phyloP scores from a whole-genome alignment of 108 stramenopile species.

The Discostella pseudostelligera region DNA sequence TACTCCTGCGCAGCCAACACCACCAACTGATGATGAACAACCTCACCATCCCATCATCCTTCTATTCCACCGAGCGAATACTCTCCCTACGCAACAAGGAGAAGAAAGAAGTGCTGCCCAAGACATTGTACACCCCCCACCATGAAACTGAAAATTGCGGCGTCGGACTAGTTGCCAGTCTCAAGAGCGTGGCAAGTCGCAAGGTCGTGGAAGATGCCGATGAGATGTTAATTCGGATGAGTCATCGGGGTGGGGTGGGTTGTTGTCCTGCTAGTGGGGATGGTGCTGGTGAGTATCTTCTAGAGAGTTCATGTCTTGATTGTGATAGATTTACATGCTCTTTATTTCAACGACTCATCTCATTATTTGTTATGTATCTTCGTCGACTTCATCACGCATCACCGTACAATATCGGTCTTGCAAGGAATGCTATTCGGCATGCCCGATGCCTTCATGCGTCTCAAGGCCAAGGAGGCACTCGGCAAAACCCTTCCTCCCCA shows the following conservation, averaged over 20 bases:
- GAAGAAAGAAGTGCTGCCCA: constrained; percentile 26
- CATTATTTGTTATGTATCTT: neutral
- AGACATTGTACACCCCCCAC: constrained; percentile 66
- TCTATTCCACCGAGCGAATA: constrained; percentile 73
- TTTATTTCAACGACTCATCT: neutral
- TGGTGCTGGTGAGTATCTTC: constrained; percentile 80
- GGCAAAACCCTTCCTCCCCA: constrained; percentile 73
- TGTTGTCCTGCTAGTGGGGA: constrained; percentile 91
- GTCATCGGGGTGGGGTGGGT: constrained; percentile 94
- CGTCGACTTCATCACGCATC: too few relatives aligned
- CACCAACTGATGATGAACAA: constrained; percentile 39
- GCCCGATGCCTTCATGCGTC: constrained; percentile 94
- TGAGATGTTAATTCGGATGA: constrained; percentile 98
- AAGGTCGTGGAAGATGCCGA: constrained; percentile 93
- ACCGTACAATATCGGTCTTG: too few relatives aligned
- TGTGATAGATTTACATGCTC: neutral
- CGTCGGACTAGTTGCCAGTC: constrained; percentile 86
- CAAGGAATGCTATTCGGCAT: constrained; percentile 89
- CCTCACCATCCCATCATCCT: constrained; percentile 31
- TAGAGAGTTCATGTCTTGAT: constrained; percentile 1
- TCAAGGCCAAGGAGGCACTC: constrained; percentile 75
- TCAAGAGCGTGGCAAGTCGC: constrained; percentile 81
- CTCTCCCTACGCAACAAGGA: constrained; percentile 48
- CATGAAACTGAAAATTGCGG: constrained; percentile 89
- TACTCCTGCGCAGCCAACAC: neutral